Percentiles rank a stretch among this genome's conserved stretches.
Conservation (phyloP, 2,329 filamentous ascomycete genomes). For the Exophiala mesophila region DNA sequence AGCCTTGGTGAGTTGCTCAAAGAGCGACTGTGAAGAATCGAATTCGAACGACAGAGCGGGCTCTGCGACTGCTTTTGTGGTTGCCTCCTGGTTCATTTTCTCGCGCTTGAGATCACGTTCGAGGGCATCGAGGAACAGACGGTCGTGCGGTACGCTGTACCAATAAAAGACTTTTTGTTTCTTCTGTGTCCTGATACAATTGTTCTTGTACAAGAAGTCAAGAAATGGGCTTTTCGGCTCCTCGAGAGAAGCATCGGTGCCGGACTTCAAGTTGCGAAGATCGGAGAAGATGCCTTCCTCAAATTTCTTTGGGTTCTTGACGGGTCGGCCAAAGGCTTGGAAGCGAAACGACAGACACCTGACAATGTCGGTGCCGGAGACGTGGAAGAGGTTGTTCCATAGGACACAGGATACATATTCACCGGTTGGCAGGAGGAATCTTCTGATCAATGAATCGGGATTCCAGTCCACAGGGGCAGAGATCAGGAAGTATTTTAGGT, state of each 20-base stretch:
- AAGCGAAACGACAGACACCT: constrained; percentile 97
- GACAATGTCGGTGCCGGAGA: constrained; percentile 97
- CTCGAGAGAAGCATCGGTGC: constrained; percentile 94
- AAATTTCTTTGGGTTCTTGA: constrained; percentile 99
- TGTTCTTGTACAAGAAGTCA: constrained; percentile 99
- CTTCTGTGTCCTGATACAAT: constrained; percentile 99
- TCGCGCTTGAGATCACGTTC: constrained; percentile 97
- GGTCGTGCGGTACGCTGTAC: constrained; percentile 98
- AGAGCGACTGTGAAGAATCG: constrained; percentile 97
- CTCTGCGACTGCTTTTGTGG: constrained; percentile 93
- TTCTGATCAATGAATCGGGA: constrained; percentile 89
- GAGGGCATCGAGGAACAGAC: constrained; percentile 92
- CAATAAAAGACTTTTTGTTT: constrained; percentile 99
- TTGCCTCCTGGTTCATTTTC: constrained; percentile 99
- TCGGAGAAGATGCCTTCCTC: constrained; percentile 99
- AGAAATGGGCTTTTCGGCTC: constrained; percentile 98
- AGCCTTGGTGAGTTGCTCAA: constrained; percentile 98
- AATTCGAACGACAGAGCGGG: constrained; percentile 97
- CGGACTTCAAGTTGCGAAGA: constrained; percentile 94
- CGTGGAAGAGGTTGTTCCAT: constrained; percentile 99
- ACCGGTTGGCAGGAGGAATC: constrained; percentile 91
- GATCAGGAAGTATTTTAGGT: constrained; percentile 99
- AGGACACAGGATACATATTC: constrained; percentile 98
- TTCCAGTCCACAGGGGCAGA: constrained; percentile 98
- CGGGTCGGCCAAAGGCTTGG: constrained; percentile 94